phyloP scores from a whole-genome alignment of 371 early-diverging fungal species.

The Mucor mucedo region DNA sequence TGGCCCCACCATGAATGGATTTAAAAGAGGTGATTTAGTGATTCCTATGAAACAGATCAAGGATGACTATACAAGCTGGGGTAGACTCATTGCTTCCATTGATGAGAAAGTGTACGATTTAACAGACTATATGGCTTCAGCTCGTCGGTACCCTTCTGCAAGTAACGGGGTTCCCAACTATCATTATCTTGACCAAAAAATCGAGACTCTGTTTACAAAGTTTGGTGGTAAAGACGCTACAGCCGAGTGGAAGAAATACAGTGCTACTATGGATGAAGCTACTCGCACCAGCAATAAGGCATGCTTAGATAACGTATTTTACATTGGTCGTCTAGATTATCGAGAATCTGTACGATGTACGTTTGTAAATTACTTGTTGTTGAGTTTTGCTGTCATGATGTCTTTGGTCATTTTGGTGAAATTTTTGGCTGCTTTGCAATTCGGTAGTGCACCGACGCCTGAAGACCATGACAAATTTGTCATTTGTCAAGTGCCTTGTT shows the following conservation, averaged over 20 bases:
- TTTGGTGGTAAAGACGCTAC: conserved; percentile 50
- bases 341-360: conserved; percentile 81
- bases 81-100: conserved; percentile 58
- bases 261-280: conserved; percentile 37
- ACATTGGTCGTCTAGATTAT: conserved; percentile 85
- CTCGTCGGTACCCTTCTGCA: conserved; percentile 36
- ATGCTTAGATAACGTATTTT: conserved; percentile 85
- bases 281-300: conserved; percentile 37
- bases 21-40: conserved; percentile 38
- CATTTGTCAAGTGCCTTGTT: conserved; percentile 92
- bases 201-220: conserved; percentile 45
- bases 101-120: conserved; percentile 69
- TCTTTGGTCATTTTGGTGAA: conserved; percentile 88
- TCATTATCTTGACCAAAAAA: conserved; percentile 38
- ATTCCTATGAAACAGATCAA: conserved; percentile 36
- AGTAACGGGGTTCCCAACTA: conserved; percentile 36
- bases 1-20: conserved; percentile 49
- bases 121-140: conserved; percentile 52
- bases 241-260: conserved; percentile 55
- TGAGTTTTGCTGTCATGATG: conserved; percentile 79
- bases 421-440: conserved; percentile 89
- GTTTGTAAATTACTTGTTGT: conserved; percentile 85
- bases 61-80: conserved; percentile 37
- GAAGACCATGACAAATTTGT: conserved; percentile 92
- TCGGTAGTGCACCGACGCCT: conserved; percentile 75